Base-by-base conservation (phyloP, 805 yeast species). In the Myxozyma monticola region DNA sequence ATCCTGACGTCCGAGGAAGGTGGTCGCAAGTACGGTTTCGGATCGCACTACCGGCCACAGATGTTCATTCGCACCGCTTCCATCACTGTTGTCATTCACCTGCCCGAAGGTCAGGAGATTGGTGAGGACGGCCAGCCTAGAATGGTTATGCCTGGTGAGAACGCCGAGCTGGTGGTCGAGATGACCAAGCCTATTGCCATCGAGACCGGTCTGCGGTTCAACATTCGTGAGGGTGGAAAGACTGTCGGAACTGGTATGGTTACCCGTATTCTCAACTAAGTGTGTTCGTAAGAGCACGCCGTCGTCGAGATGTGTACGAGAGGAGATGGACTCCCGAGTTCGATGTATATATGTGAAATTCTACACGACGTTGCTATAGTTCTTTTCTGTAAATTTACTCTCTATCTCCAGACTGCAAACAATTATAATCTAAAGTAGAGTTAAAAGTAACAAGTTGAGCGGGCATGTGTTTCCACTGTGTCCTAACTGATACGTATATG, bases 141-240 rank as follows among this genome's bases (percentile, higher is more conserved):
- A 10, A 17, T 81, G 81, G 88, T 93, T 65, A 79, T 87, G 78
- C 99, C 99, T 60, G 99, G 99, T 77, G 99, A 93, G 80, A 93
- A 93, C 74, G 81, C 89, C 59, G 99, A 93, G 79, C 88, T 93
- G 96, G 83, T 81, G 67, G 87, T 91, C 69, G 85, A 85, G 69
- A 78, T 91, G 68, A 83, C 85, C 59, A 87, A 81, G 76, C 93
- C 96, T 71, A 87, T 95, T 62, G 95, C 98, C 57, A 67, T 93
- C 60, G 99, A 93, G 79, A 84, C 85, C 65, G 95, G 95, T 72
- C 96, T 90, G 79, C 87, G 98, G 76, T 93, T 93, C 85, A 93
- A 93, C 83, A 80, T 93, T 72, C 93, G 99, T 83, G 99, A 93
- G 78, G 97, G 98, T 76, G 97, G 97, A 71, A 87, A 85, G 78